phyloP scores from a whole-genome alignment of 768 basidiomycete genomes.

The Candolleomyces aberdarensis region DNA sequence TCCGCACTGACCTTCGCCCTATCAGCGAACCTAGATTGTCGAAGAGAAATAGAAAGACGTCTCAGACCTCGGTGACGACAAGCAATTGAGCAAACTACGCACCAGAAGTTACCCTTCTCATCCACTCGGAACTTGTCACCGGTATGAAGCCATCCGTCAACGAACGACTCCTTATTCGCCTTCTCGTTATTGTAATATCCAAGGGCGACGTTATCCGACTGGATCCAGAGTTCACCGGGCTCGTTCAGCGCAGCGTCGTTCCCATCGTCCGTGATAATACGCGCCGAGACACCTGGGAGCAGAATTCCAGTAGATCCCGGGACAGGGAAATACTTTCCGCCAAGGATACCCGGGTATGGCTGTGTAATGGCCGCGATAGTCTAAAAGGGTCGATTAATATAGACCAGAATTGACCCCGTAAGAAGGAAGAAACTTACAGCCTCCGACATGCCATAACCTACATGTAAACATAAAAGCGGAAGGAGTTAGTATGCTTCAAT shows the following conservation, averaged over 20 bases:
- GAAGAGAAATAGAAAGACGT: constrained; percentile 3
- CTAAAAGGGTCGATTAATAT: constrained; percentile 26
- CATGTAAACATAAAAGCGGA: not conserved
- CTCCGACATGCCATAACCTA: constrained; percentile 76
- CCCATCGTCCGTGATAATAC: constrained; percentile 59
- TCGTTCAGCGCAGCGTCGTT: constrained; percentile 51
- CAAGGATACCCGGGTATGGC: constrained; percentile 43
- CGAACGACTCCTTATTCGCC: constrained; percentile 64
- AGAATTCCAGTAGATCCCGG: constrained; percentile 55
- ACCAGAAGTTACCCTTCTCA: constrained; percentile 65
- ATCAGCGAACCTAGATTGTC: constrained; percentile 61
- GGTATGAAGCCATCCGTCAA: constrained; percentile 71
- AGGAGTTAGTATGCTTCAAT: not conserved
- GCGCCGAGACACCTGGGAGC: constrained; percentile 60
- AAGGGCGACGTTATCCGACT: constrained; percentile 49
- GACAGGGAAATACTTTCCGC: constrained; percentile 36
- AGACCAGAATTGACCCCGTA: not conserved
- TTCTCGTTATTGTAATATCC: constrained; percentile 75
- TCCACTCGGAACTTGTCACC: constrained; percentile 70
- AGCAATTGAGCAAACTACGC: constrained; percentile 18
- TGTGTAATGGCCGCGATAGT: constrained; percentile 50
- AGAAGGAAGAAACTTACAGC: constrained; percentile 36
- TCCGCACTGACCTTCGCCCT: constrained; percentile 56
- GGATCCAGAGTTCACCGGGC: constrained; percentile 63
- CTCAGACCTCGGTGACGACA: not conserved